Conservation (phyloP, 140 eudicot genomes). For the Erigeron philadelphicus region DNA sequence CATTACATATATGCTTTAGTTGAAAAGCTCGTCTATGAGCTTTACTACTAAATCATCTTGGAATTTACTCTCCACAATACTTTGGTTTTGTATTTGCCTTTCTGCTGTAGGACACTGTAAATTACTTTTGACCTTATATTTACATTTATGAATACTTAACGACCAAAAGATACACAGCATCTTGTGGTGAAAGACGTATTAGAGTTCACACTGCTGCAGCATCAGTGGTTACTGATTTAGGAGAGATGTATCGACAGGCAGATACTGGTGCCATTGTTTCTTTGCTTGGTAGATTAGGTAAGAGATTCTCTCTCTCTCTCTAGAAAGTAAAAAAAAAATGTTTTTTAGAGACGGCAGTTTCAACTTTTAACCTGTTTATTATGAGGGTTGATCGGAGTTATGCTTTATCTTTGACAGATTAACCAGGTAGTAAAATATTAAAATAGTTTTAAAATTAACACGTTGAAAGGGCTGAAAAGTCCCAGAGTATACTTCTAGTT, state of each 20-base stretch:
- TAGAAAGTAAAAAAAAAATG: not conserved
- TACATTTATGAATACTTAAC: constrained; percentile 45
- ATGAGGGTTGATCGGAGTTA: not conserved
- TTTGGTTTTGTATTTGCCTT: not conserved
- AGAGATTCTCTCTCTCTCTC: not conserved
- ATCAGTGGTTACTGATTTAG: constrained; percentile 87
- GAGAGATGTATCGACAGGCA: constrained; percentile 97
- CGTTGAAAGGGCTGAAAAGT: not conserved
- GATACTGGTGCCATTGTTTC: constrained; percentile 92
- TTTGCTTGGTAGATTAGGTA: constrained; percentile 83
- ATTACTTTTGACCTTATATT: constrained; percentile 7
- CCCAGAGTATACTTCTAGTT: not conserved
- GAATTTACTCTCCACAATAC: not conserved
- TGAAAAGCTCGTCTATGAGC: not conserved
- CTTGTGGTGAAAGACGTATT: constrained; percentile 97
- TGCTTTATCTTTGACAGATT: constrained; percentile 7
- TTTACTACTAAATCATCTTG: not conserved
- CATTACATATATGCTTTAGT: not conserved
- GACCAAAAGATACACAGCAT: constrained; percentile 74
- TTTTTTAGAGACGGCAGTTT: not conserved
- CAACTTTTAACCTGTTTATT: not conserved
- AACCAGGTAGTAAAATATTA: not conserved
- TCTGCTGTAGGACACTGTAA: constrained; percentile 4
- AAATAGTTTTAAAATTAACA: not conserved
- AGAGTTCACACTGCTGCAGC: constrained; percentile 99